Conservation (phyloP, 345 rosid species). For the Cochlearia excelsa region DNA sequence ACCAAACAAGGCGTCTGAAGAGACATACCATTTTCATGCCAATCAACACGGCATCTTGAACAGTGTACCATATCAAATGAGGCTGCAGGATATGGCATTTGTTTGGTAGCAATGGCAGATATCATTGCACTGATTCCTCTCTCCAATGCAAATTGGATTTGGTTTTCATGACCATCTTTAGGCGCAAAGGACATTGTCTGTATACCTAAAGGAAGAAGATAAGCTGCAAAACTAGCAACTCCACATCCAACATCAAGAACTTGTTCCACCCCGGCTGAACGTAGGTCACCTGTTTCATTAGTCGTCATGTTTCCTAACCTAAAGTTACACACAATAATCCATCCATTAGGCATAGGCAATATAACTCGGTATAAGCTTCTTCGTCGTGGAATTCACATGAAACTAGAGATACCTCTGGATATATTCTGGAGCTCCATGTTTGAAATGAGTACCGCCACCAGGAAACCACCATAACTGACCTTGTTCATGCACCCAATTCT, state of each 20-base stretch:
- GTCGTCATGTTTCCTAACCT: slow-evolving; percentile 91
- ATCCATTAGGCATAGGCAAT: neutral
- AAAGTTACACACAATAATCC: slow-evolving; percentile 8
- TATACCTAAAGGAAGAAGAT: slow-evolving; percentile 77
- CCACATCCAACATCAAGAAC: slow-evolving; percentile 98
- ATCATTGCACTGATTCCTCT: slow-evolving; percentile 93
- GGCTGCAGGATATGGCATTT: slow-evolving; percentile 80
- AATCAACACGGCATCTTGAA: slow-evolving; percentile 96
- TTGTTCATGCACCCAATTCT: slow-evolving; percentile 94
- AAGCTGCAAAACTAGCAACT: slow-evolving; percentile 96
- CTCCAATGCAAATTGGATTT: slow-evolving; percentile 96
- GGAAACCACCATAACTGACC: slow-evolving; percentile 93
- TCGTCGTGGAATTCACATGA: neutral
- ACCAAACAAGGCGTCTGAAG: slow-evolving; percentile 15
- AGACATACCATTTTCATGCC: slow-evolving; percentile 83
- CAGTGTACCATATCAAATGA: slow-evolving; percentile 99
- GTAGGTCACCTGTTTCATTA: slow-evolving; percentile 72
- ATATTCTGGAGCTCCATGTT: slow-evolving; percentile 92
- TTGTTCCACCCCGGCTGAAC: slow-evolving; percentile 83
- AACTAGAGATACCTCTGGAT: slow-evolving; percentile 49
- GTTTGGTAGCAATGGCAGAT: slow-evolving; percentile 84
- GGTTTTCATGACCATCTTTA: slow-evolving; percentile 96
- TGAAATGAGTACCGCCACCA: slow-evolving; percentile 99
- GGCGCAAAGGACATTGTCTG: slow-evolving; percentile 97
- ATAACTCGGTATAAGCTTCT: neutral